phyloP scores from a whole-genome alignment of 768 basidiomycete genomes.

The Termitomyces sp. region DNA sequence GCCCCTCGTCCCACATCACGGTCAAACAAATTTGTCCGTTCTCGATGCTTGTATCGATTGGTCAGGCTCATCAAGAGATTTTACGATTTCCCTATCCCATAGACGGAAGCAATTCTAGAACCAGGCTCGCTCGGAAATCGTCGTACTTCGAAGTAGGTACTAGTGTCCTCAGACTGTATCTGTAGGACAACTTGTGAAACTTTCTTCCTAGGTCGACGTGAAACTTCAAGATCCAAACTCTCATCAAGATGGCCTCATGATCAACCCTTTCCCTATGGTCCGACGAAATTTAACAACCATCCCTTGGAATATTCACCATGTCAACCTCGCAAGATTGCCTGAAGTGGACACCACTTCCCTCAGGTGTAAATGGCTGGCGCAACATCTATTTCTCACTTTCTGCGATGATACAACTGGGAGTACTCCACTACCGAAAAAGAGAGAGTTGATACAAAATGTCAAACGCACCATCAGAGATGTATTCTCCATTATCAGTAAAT shows the following conservation, averaged over 20 bases:
- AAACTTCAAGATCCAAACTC: neutral
- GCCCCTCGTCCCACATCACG: constrained; percentile 11
- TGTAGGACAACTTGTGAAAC: neutral
- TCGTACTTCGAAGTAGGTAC: constrained; percentile 43
- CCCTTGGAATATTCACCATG: constrained; percentile 26
- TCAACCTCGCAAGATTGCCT: constrained; percentile 23
- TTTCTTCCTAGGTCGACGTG: neutral
- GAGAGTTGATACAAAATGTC: neutral
- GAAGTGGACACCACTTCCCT: constrained; percentile 7
- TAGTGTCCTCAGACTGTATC: constrained; percentile 8
- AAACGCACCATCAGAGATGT: constrained; percentile 6
- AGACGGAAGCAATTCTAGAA: constrained; percentile 25
- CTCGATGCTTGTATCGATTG: constrained; percentile 24
- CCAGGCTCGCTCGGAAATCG: constrained; percentile 50
- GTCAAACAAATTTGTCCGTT: constrained; percentile 24
- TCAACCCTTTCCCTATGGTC: constrained; percentile 23
- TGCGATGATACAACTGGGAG: constrained; percentile 16
- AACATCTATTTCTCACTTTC: constrained; percentile 16
- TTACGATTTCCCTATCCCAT: constrained; percentile 42
- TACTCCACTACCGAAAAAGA: neutral
- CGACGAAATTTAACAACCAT: constrained; percentile 1
- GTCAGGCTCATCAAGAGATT: constrained; percentile 13
- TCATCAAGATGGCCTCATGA: constrained; percentile 2
- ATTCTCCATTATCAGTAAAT: neutral
- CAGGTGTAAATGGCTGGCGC: constrained; percentile 17